phyloP scores from a whole-genome alignment of 352 stramenopile genomes.

The Globisporangium canariense region DNA sequence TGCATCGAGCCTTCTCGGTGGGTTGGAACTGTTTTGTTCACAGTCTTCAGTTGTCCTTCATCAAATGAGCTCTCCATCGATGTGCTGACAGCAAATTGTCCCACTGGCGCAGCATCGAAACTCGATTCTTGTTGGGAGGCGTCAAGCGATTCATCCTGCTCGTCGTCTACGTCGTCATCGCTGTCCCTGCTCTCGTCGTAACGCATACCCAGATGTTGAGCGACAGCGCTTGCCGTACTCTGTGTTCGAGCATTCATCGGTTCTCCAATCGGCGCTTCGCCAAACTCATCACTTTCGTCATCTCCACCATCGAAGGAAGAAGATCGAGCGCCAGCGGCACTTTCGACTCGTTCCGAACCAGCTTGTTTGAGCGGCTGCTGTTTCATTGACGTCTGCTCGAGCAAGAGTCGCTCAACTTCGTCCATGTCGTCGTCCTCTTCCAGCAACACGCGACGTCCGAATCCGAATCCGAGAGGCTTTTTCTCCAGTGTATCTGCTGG shows the following conservation, averaged over 20 bases:
- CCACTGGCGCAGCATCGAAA: not conserved
- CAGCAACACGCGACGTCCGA: not conserved
- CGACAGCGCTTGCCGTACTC: not conserved
- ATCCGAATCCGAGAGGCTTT: not conserved
- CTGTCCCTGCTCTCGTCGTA: not conserved
- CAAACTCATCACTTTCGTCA: slow-evolving; percentile 6
- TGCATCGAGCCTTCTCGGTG: not conserved
- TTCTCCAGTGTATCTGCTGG: not conserved
- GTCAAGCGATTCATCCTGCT: not conserved
- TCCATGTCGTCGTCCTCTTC: slow-evolving; percentile 33
- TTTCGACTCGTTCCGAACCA: not conserved
- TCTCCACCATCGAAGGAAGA: not conserved
- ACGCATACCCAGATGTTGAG: not conserved
- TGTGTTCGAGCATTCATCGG: not conserved
- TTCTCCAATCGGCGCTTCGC: not conserved
- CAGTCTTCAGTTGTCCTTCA: not conserved
- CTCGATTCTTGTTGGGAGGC: slow-evolving; percentile 1
- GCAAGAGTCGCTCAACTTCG: slow-evolving; percentile 26
- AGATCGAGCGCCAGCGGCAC: not conserved
- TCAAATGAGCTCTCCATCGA: not conserved
- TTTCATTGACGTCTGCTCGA: slow-evolving; percentile 8
- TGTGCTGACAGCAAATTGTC: not conserved
- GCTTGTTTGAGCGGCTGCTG: not conserved
- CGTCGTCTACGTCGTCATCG: not conserved
- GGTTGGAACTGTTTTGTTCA: not conserved